phyloP scores from a whole-genome alignment of 495 filamentous ascomycete genomes.

The Pseudoneurospora amorphoporcata region DNA sequence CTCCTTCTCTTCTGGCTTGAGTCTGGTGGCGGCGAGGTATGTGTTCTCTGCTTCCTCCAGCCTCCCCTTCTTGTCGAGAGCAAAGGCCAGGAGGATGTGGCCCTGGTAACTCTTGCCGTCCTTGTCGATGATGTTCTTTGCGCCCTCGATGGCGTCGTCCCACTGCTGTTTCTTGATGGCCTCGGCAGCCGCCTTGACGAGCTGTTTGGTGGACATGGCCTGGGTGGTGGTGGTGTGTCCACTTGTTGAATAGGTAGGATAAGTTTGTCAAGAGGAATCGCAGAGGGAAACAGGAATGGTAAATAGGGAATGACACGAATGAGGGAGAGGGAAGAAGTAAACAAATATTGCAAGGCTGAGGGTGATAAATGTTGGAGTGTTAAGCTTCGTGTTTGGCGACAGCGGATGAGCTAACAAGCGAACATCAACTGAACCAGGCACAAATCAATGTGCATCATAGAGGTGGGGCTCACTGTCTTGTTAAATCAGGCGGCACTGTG shows the following conservation, averaged over 20 bases:
- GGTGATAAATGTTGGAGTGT: neutral
- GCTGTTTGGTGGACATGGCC: conserved; percentile 58
- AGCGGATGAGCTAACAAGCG: neutral
- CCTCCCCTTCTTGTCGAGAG: conserved; percentile 62
- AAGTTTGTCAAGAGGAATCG: neutral
- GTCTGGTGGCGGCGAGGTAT: conserved; percentile 61
- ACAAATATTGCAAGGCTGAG: neutral
- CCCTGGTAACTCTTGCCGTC: conserved; percentile 79
- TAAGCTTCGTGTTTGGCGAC: neutral
- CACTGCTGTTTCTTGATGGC: conserved; percentile 75
- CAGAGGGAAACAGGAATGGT: neutral
- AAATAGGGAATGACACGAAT: neutral
- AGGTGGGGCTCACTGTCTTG: neutral
- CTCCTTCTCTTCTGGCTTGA: conserved; percentile 44
- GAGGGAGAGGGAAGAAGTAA: neutral
- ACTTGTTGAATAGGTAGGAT: neutral
- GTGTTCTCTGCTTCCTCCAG: conserved; percentile 59
- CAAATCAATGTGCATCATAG: neutral
- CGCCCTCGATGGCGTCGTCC: conserved; percentile 57
- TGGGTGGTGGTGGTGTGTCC: conserved; percentile 7
- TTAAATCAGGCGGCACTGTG: neutral
- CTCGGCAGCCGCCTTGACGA: conserved; percentile 72
- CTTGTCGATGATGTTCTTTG: conserved; percentile 52
- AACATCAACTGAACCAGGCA: neutral
- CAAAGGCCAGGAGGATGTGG: conserved; percentile 72